Base-by-base conservation (phyloP, 2,329 filamentous ascomycete species). In the Amesomyces nigricolor region DNA sequence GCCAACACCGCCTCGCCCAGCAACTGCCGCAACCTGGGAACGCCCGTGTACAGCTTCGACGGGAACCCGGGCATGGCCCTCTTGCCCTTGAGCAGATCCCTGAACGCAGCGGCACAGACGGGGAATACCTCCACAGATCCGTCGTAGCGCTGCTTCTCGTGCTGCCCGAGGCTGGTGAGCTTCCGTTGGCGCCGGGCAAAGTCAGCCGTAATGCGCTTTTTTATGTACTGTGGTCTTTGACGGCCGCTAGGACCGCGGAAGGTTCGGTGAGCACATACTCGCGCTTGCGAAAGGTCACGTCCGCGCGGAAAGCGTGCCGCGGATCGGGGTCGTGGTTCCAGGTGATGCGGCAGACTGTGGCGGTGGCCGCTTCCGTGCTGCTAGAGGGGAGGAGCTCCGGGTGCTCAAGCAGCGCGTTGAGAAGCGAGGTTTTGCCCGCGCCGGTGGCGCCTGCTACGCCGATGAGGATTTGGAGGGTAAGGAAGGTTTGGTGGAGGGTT, bases 381-480 rank as follows among this genome's bases (percentile, higher is more conserved):
- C 52, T 59, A 3, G 54, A 53, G 4, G 58, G 57, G 3, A 61
- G 57, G 2, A 62, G 16, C 8, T 58, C 57, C 5, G 51, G 53
- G 19, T 9, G 29, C 3, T 43, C 57, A 7, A 62, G 51, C 0
- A 61, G 40, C 0, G 49, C 47, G 35, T 61, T 62, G 2, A 61
- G 22, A 0, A 61, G 16, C 3, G 61, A 57, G 0, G 37, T 62
- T 32, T 62, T n/a, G n/a, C n/a, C n/a, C n/a, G n/a, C n/a, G n/a
- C n/a, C n/a, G n/a, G n/a, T n/a, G n/a, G n/a, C n/a, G 5, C 58
- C 58, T 7, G 53, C 47, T 10, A 61, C 52, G 17, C 59, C 59
- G 17, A 62, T 26, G 0, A 59, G 47, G 19, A 60, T 50, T 37
- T 59, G 48, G 2, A 61, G 29, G 14, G n/a, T n/a, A n/a, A n/a